Percentiles rank a stretch among this genome's conserved stretches.
phyloP scores from a whole-genome alignment of 352 stramenopile genomes.

The Phytopythium aichiense region DNA sequence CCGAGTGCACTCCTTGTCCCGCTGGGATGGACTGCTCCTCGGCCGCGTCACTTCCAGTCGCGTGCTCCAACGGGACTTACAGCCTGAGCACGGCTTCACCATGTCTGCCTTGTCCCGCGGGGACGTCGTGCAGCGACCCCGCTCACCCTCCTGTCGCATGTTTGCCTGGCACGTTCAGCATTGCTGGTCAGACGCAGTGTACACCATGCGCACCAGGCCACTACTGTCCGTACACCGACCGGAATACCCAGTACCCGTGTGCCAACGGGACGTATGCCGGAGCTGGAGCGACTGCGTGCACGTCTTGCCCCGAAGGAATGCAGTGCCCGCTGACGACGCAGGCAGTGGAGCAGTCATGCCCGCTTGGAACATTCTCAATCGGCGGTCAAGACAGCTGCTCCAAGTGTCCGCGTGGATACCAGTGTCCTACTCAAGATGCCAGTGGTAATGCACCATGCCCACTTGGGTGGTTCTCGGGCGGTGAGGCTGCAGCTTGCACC shows the following conservation, averaged over 20 bases:
- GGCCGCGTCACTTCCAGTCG: constrained; percentile 20
- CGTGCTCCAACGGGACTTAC: constrained; percentile 41
- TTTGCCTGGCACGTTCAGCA: constrained; percentile 46
- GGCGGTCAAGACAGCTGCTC: constrained; percentile 45
- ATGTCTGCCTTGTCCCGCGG: constrained; percentile 39
- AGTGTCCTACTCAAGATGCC: constrained; percentile 47
- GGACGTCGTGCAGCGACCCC: constrained; percentile 28
- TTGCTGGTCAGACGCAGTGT: constrained; percentile 39
- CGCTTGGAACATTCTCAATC: constrained; percentile 56
- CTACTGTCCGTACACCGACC: constrained; percentile 46
- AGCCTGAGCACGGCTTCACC: constrained; percentile 27
- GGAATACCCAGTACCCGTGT: constrained; percentile 46
- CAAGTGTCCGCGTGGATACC: constrained; percentile 39
- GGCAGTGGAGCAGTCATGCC: constrained; percentile 35
- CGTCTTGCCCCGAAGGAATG: constrained; percentile 45
- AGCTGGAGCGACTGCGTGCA: constrained; percentile 40
- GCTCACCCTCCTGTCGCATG: constrained; percentile 30
- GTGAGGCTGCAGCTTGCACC: constrained; percentile 44
- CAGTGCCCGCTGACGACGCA: constrained; percentile 47
- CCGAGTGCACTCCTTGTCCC: constrained; percentile 35
- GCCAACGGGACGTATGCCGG: constrained; percentile 41
- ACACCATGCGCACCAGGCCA: constrained; percentile 50
- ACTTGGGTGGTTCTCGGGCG: constrained; percentile 35
- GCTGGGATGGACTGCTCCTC: constrained; percentile 49
- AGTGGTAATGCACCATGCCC: constrained; percentile 42